A percentile compares a stretch with the other conserved stretches of the same genome.
These are phyloP conservation scores for Balansia obtecta DNA, from an alignment of 2,329 filamentous ascomycete species.

Conservation along the genomic window DNA sequence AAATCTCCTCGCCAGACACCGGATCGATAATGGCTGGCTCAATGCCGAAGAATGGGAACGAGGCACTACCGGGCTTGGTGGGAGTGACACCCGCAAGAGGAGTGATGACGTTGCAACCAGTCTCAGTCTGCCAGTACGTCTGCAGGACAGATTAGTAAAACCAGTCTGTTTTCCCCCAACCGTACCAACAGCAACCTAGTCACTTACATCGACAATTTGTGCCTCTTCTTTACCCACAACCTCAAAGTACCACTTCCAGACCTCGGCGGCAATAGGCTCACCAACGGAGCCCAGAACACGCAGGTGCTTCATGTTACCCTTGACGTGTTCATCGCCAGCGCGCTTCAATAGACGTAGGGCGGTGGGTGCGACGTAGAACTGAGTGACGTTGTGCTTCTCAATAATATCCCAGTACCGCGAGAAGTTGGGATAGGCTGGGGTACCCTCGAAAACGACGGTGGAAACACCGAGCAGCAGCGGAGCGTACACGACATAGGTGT, in stretches of 20 bases:
- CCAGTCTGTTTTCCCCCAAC: not conserved
- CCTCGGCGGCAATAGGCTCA: slow-evolving; percentile 92
- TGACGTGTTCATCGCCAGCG: slow-evolving; percentile 85
- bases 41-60: slow-evolving; percentile 94
- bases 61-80: slow-evolving; percentile 92
- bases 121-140: slow-evolving; percentile 99
- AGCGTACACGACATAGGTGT: slow-evolving; percentile 96
- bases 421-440: slow-evolving; percentile 93
- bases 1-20: slow-evolving; percentile 82
- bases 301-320: slow-evolving; percentile 77
- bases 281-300: slow-evolving; percentile 89
- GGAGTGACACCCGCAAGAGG: slow-evolving; percentile 87
- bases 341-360: slow-evolving; percentile 89
- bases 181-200: not conserved
- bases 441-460: slow-evolving; percentile 96
- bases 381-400: slow-evolving; percentile 85
- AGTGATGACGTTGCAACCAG: slow-evolving; percentile 89
- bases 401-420: slow-evolving; percentile 99
- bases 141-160: slow-evolving; percentile 25
- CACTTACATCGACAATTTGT: slow-evolving; percentile 81
- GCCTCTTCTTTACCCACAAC: slow-evolving; percentile 85
- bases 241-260: slow-evolving; percentile 99
- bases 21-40: slow-evolving; percentile 97
- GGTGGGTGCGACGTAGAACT: slow-evolving; percentile 97
- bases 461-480: slow-evolving; percentile 85